phyloP scores from a whole-genome alignment of 306 rosid species.

The Medicago arabica region DNA sequence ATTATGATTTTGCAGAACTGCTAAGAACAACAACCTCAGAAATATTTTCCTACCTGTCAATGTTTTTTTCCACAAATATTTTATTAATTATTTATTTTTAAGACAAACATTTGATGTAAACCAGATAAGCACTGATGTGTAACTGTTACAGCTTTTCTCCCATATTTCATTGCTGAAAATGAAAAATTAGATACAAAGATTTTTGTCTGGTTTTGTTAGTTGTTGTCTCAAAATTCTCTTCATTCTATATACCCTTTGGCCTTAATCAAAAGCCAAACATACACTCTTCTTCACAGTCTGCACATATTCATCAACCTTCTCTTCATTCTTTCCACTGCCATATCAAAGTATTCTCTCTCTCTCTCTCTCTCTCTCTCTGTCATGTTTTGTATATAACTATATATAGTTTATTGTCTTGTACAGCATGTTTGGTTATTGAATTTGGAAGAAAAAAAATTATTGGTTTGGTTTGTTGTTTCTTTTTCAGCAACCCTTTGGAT shows the following conservation, averaged over 20 bases:
- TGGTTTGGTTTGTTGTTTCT: constrained; percentile 38
- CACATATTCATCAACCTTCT: constrained; percentile 11
- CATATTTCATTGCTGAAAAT: constrained; percentile 31
- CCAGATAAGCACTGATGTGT: constrained; percentile 37
- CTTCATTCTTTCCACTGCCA: constrained; percentile 15
- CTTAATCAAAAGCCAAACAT: constrained; percentile 37
- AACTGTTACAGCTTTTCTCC: not conserved
- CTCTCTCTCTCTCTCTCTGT: constrained; percentile 43
- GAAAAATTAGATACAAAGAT: constrained; percentile 15
- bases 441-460: constrained; percentile 34
- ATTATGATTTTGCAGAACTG: not conserved
- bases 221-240: constrained; percentile 42
- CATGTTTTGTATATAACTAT: not conserved
- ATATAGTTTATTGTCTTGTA: constrained; percentile 11
- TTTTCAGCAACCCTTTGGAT: constrained; percentile 41
- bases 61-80: not conserved
- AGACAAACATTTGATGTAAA: not conserved
- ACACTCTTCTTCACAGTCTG: not conserved
- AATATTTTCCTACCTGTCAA: not conserved
- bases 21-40: not conserved
- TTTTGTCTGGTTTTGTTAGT: constrained; percentile 43
- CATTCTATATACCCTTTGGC: constrained; percentile 28
- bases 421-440: constrained; percentile 34
- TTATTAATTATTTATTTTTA: not conserved
- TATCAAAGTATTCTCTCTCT: constrained; percentile 39